A percentile compares a stretch with the other conserved stretches of the same genome.
phyloP scores from a whole-genome alignment of 1,284 basidiomycete species.

The Xanthoconium separans region DNA sequence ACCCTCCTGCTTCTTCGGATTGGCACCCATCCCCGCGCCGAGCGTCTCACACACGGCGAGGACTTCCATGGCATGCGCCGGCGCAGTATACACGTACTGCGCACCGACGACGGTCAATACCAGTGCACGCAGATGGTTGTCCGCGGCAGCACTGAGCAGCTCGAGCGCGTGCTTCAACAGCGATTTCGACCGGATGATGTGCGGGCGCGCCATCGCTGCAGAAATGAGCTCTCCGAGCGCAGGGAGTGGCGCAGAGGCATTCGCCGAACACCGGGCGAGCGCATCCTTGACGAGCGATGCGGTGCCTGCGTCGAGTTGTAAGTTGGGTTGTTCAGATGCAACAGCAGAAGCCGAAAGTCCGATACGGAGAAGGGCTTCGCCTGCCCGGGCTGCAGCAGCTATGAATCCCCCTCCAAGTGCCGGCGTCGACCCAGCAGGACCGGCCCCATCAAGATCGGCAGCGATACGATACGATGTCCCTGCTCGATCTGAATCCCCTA shows the following conservation, averaged over 20 bases:
- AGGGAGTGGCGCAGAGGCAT: conserved; percentile 27
- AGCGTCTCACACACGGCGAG: conserved; percentile 64
- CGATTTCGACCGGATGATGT: conserved; percentile 43
- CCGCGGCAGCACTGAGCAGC: conserved; percentile 53
- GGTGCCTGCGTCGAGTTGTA: conserved; percentile 20
- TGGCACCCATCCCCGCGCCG: conserved; percentile 63
- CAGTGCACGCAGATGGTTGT: conserved; percentile 70
- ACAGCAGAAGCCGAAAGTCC: conserved; percentile 36
- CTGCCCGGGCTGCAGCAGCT: conserved; percentile 54
- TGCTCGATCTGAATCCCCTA: conserved; percentile 48
- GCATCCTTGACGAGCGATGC: conserved; percentile 24
- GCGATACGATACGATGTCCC: conserved; percentile 61
- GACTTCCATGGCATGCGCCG: conserved; percentile 63
- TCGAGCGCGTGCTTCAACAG: conserved; percentile 60
- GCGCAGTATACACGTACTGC: conserved; percentile 68
- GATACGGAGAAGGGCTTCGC: conserved; percentile 57
- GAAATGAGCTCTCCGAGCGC: conserved; percentile 31
- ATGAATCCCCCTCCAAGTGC: conserved; percentile 47
- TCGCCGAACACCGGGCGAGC: conserved; percentile 26
- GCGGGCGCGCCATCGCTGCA: conserved; percentile 23
- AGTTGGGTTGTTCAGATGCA: conserved; percentile 1
- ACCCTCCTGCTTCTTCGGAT: conserved; percentile 27
- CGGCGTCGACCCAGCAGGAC: conserved; percentile 18
- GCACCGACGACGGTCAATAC: conserved; percentile 64
- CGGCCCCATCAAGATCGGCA: conserved; percentile 40